phyloP scores from a whole-genome alignment of 805 yeast species.

The Candida sithepensis region DNA sequence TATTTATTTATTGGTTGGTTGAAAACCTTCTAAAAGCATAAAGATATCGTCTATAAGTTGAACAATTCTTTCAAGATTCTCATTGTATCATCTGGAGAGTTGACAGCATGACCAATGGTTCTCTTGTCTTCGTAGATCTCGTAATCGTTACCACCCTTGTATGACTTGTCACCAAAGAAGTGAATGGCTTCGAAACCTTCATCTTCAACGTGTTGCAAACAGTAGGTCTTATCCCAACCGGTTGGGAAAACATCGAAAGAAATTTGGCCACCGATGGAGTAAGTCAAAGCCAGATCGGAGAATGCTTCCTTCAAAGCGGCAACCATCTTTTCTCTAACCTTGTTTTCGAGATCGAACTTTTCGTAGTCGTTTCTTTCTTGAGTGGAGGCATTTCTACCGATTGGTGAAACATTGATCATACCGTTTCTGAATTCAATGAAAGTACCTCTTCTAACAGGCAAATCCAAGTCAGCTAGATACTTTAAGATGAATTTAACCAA shows the following conservation, averaged over 20 bases:
- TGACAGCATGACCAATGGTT: slow-evolving; percentile 94
- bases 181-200: slow-evolving; percentile 88
- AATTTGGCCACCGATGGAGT: slow-evolving; percentile 99
- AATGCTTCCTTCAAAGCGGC: slow-evolving; percentile 78
- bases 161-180: slow-evolving; percentile 98
- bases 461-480: slow-evolving; percentile 79
- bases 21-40: too few relatives aligned
- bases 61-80: slow-evolving; percentile 81
- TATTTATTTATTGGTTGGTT: background rate
- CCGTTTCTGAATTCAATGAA: slow-evolving; percentile 99
- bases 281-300: slow-evolving; percentile 81
- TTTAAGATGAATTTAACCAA: slow-evolving; percentile 80
- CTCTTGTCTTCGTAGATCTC: slow-evolving; percentile 91
- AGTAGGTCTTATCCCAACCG: slow-evolving; percentile 99
- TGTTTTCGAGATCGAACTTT: slow-evolving; percentile 72
- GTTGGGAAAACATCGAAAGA: slow-evolving; percentile 99
- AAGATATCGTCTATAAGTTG: slow-evolving; percentile 43
- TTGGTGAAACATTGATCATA: slow-evolving; percentile 96
- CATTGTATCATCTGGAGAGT: slow-evolving; percentile 84
- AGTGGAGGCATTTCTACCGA: slow-evolving; percentile 96
- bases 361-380: slow-evolving; percentile 93
- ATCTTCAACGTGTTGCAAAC: slow-evolving; percentile 83
- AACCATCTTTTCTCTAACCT: slow-evolving; percentile 83
- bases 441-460: slow-evolving; percentile 98
- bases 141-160: slow-evolving; percentile 97